These are phyloP conservation scores for Solanum lycopersicoides DNA, from an alignment of 257 asterid genomes.

Conservation along the genomic window DNA sequence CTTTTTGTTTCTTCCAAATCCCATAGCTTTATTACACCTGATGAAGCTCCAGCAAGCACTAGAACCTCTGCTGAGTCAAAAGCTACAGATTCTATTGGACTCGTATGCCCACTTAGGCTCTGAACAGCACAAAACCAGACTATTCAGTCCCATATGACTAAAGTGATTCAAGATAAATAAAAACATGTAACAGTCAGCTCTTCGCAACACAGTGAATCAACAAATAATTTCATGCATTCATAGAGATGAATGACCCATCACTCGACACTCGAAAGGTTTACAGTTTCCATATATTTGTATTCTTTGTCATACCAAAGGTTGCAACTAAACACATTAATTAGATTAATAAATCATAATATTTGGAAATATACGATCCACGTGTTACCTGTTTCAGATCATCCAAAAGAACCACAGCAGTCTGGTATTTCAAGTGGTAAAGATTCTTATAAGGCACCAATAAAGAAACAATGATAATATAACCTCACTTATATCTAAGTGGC, in stretches of 20 bases:
- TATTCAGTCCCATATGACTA: not conserved
- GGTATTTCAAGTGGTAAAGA: not conserved
- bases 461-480: not conserved
- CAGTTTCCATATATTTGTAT: not conserved
- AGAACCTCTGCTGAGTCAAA: slow-evolving; percentile 84
- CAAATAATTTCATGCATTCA: not conserved
- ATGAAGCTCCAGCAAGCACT: slow-evolving; percentile 94
- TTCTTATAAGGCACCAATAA: not conserved
- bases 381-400: not conserved
- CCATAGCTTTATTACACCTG: slow-evolving; percentile 95
- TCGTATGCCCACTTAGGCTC: slow-evolving; percentile 87
- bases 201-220: not conserved
- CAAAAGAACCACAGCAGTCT: not conserved
- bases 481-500: not conserved
- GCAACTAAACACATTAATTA: not conserved
- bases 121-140: slow-evolving; percentile 17
- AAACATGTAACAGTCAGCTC: not conserved
- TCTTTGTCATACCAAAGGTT: not conserved
- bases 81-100: slow-evolving; percentile 92
- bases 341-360: not conserved
- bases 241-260: not conserved
- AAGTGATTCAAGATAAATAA: not conserved
- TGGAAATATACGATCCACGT: not conserved
- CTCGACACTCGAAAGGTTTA: not conserved
- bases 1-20: slow-evolving; percentile 96